A percentile compares a stretch with the other conserved stretches of the same genome.
These are phyloP conservation scores for Claviceps sp. DNA, from an alignment of 2,329 filamentous ascomycete species.

Conservation along the genomic window DNA sequence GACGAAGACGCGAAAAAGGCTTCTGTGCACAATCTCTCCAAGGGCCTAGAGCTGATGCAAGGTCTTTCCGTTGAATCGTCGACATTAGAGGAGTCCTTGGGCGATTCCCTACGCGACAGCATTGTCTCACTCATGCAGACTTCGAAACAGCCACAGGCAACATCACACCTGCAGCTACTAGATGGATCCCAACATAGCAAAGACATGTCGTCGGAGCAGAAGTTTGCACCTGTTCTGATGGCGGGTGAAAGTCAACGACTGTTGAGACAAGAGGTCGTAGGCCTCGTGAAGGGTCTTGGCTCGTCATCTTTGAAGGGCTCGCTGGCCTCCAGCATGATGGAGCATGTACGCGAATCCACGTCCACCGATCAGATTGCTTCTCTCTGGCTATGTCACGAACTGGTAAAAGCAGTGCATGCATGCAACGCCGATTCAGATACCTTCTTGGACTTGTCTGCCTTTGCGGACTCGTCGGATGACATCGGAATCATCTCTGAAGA, in stretches of 20 bases:
- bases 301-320: constrained; percentile 43
- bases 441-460: constrained; percentile 44
- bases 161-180: constrained; percentile 15
- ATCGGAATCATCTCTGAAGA: constrained; percentile 43
- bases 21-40: constrained; percentile 63
- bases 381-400: constrained; percentile 68
- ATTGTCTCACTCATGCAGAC: constrained; percentile 32
- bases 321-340: constrained; percentile 53
- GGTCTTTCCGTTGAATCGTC: constrained; percentile 50
- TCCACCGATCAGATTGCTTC: constrained; percentile 51
- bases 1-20: constrained; percentile 67
- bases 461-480: constrained; percentile 23
- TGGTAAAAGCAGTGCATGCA: constrained; percentile 46
- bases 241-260: constrained; percentile 51
- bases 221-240: constrained; percentile 50
- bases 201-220: constrained; percentile 7
- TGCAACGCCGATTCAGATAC: constrained; percentile 45
- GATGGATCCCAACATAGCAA: constrained; percentile 12
- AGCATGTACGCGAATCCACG: constrained; percentile 43
- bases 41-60: constrained; percentile 53
- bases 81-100: constrained; percentile 53
- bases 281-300: constrained; percentile 43
- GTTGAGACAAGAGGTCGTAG: constrained; percentile 42
- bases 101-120: constrained; percentile 60
- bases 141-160: constrained; percentile 11